phyloP scores from a whole-genome alignment of 208 protist species.

The Acanthamoeba royreba region DNA sequence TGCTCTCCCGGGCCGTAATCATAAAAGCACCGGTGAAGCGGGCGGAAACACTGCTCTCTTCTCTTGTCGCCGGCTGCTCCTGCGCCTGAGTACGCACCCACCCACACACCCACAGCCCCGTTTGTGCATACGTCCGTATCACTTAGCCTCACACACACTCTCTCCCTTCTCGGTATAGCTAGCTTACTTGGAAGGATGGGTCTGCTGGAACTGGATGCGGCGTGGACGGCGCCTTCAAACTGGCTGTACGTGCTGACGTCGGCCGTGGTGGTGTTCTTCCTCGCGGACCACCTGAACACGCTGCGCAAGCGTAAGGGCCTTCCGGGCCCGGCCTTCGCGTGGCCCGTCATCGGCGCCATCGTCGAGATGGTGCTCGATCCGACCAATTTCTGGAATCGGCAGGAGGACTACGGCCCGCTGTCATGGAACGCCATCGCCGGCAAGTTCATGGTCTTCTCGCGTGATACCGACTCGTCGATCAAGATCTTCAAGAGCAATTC shows the following conservation, averaged over 20 bases:
- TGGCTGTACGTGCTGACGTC: slow-evolving; percentile 7
- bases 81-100: no score
- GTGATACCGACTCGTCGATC: slow-evolving; percentile 39
- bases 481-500: slow-evolving; percentile 48
- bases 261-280: neutral
- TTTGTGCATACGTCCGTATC: neutral
- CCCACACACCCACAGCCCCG: no score
- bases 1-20: no score
- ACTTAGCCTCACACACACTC: neutral
- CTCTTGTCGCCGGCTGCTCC: no score
- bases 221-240: neutral
- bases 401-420: slow-evolving; percentile 68
- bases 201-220: neutral
- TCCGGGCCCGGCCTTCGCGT: slow-evolving; percentile 65
- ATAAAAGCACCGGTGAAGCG: no score
- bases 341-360: slow-evolving; percentile 70
- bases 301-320: slow-evolving; percentile 58
- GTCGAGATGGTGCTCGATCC: slow-evolving; percentile 71
- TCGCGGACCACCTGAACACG: slow-evolving; percentile 32
- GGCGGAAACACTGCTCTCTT: no score
- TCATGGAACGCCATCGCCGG: slow-evolving; percentile 70
- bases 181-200: neutral
- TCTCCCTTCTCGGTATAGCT: neutral
- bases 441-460: slow-evolving; percentile 57
- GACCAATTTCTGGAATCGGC: slow-evolving; percentile 66